phyloP scores from a whole-genome alignment of 2,329 filamentous ascomycete species.

The Exophiala sideris region DNA sequence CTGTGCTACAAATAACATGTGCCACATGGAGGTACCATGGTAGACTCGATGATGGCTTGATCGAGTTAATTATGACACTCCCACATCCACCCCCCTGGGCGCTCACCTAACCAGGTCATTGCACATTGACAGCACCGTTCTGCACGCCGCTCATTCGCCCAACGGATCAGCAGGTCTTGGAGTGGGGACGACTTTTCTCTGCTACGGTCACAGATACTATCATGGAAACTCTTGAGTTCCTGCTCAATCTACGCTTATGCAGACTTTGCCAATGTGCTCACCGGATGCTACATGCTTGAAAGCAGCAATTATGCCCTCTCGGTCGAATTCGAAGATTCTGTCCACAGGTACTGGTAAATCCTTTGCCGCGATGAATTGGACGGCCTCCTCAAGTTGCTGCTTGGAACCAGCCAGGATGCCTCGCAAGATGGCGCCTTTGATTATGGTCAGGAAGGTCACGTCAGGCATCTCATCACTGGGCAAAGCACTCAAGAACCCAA shows the following conservation, averaged over 20 bases:
- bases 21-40: no score
- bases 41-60: no score
- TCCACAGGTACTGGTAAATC: slow-evolving; percentile 39
- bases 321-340: slow-evolving; percentile 36
- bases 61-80: no score
- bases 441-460: slow-evolving; percentile 55
- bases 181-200: no score
- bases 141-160: no score
- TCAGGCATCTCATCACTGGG: slow-evolving; percentile 53
- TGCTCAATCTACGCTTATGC: slow-evolving; percentile 25
- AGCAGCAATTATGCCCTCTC: slow-evolving; percentile 38
- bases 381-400: slow-evolving; percentile 47
- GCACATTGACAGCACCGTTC: no score
- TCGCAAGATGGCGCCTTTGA: slow-evolving; percentile 52
- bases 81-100: no score
- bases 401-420: slow-evolving; percentile 62
- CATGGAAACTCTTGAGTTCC: not conserved
- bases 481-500: slow-evolving; percentile 29
- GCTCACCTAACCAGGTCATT: no score
- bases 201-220: no score
- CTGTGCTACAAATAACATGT: no score
- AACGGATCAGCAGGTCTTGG: no score
- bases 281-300: slow-evolving; percentile 44
- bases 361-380: slow-evolving; percentile 42
- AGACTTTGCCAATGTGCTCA: slow-evolving; percentile 43